These are phyloP conservation scores for Exserohilum rostratum DNA, from an alignment of 2,329 filamentous ascomycete species.

Conservation along the genomic window DNA sequence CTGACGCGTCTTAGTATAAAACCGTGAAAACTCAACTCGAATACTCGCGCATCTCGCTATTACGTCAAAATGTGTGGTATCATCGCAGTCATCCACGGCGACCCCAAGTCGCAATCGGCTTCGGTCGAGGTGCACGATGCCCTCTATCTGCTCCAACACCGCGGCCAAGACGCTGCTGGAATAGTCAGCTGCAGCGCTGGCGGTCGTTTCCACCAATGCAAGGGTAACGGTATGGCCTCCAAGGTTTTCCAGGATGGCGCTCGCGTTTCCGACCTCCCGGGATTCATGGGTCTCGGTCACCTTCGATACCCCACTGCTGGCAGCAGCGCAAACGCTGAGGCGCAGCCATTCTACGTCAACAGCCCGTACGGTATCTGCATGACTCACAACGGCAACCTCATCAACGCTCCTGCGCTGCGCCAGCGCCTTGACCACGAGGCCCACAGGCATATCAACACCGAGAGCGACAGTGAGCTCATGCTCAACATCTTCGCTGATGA, in stretches of 20 bases:
- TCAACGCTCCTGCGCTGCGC: conserved; percentile 75
- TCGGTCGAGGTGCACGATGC: conserved; percentile 55
- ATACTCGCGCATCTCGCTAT: not conserved
- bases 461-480: conserved; percentile 86
- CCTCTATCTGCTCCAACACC: conserved; percentile 55
- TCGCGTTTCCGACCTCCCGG: conserved; percentile 74
- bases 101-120: conserved; percentile 47
- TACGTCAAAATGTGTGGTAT: conserved; percentile 57
- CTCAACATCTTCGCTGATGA: conserved; percentile 87
- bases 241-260: conserved; percentile 84
- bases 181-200: conserved; percentile 77
- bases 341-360: conserved; percentile 93
- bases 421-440: conserved; percentile 76
- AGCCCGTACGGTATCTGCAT: conserved; percentile 80
- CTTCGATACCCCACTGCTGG: conserved; percentile 89
- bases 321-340: conserved; percentile 81
- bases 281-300: conserved; percentile 86
- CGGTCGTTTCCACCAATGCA: conserved; percentile 85
- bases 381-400: conserved; percentile 86
- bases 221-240: conserved; percentile 86
- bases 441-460: conserved; percentile 87
- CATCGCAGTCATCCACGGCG: conserved; percentile 56
- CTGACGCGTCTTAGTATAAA: conserved; percentile 30
- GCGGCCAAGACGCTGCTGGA: conserved; percentile 87
- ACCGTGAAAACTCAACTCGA: not conserved